Conservation (phyloP, 192 early-diverging fungal genomes). For the Gryganskiella cystojenkinii region DNA sequence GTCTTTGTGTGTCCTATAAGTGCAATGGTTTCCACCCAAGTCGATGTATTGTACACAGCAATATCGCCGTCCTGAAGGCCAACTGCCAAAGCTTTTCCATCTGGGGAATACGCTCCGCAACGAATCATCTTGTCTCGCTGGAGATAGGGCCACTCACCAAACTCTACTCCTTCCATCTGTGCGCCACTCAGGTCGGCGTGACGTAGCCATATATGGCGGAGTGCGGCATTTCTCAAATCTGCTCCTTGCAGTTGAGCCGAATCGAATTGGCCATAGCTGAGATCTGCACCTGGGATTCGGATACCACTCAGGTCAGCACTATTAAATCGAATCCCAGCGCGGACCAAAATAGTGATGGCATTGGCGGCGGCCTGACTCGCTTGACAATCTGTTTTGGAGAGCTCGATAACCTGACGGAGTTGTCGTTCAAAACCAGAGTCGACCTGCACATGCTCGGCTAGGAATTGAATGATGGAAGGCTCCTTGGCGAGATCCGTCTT, state of each 20-base stretch:
- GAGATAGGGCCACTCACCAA: too few relatives aligned
- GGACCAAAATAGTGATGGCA: conserved; percentile 25
- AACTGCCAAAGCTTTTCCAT: too few relatives aligned
- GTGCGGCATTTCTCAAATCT: conserved; percentile 2
- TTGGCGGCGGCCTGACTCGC: conserved; percentile 14
- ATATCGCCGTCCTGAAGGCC: too few relatives aligned
- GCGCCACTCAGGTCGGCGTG: too few relatives aligned
- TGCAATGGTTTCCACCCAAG: too few relatives aligned
- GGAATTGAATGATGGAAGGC: conserved; percentile 10
- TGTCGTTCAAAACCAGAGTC: conserved; percentile 2
- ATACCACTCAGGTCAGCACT: conserved; percentile 8
- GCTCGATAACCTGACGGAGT: conserved; percentile 5
- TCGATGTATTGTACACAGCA: too few relatives aligned
- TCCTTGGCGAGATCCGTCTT: conserved; percentile 5
- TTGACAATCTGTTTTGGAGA: background rate
- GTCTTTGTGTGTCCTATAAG: too few relatives aligned
- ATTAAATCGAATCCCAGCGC: conserved; percentile 4
- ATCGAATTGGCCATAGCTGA: conserved; percentile 15
- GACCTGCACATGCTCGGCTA: conserved; percentile 12
- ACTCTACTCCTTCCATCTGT: too few relatives aligned
- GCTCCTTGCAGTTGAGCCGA: conserved; percentile 16
- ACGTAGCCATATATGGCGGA: conserved; percentile 7
- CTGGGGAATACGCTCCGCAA: too few relatives aligned
- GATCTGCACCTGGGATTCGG: conserved; percentile 20
- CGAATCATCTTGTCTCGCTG: background rate